Evolutionary conservation across 306 rosid genomes (phyloP), one percentile per base, ranked within the genome.

Genomic region (Bauhinia variegata): DNA sequence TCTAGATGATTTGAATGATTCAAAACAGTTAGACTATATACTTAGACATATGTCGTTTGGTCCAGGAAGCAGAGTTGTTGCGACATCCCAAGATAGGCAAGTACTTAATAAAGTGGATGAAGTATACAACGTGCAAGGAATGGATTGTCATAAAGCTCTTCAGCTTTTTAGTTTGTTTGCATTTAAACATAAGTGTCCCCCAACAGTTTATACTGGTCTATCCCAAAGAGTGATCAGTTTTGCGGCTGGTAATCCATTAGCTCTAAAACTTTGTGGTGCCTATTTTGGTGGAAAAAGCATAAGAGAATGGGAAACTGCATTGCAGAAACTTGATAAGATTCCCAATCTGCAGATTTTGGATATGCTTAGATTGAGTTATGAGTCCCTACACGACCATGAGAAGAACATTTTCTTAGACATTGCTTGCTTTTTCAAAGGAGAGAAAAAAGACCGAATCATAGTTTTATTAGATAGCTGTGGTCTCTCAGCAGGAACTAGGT

Each of bases 351-450:
- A 23, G 10, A 52, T 78, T 4, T 17, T 60, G 13, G 32, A 61
- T 47, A 10, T 49, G 0, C 1, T 73, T 3, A 73, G 44, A 11
- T 6, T 33, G 49, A 65, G 60, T 18, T 37, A 17, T 11, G 15
- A 65, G 6, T 9, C 5, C 14, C 37, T 13, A 0, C 18, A 73
- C 1, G 0, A 8, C 3, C 6, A 12, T 13, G 59, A 73, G 61
- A 39, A 49, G 15, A 12, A 4, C 4, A 43, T 79, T 14, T 31
- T 77, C 52, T 58, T 79, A 13, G 58, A 79, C 14, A 63, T 68
- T 72, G 70, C 60, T 16, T 79, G 72, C 43, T 63, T 55, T 18
- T 57, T 79, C 0, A 34, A 50, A 0, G 69, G 75, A 8, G 16
- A 8, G 5, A 3, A 6, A 11, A 56, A n/a, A n/a, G 6, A 3